A percentile compares a stretch with the other conserved stretches of the same genome.
These are phyloP conservation scores for Coniochaeta sp. DNA, from an alignment of 2,329 filamentous ascomycete species.

Conservation along the genomic window DNA sequence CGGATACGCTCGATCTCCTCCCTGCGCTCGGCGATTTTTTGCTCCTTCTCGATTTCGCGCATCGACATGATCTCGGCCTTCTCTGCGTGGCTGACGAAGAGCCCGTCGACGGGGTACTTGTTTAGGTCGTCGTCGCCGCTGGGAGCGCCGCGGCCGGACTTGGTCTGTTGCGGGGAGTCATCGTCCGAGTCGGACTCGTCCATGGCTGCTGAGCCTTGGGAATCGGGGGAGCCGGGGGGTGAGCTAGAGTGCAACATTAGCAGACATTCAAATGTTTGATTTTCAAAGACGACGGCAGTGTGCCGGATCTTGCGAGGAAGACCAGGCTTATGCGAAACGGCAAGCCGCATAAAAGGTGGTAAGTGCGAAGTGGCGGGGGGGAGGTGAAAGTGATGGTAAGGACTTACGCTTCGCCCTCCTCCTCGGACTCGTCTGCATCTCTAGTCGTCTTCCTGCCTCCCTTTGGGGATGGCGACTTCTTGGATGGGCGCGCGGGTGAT, in stretches of 20 bases:
- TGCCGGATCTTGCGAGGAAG: too few species aligned
- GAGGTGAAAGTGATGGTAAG: neutral
- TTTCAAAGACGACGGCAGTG: too few species aligned
- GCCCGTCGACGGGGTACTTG: slow-evolving; percentile 80
- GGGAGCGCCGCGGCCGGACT: slow-evolving; percentile 33
- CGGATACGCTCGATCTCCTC: slow-evolving; percentile 74
- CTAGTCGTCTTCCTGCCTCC: slow-evolving; percentile 28
- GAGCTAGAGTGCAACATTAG: slow-evolving; percentile 46
- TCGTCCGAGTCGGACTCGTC: slow-evolving; percentile 81
- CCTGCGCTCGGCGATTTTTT: slow-evolving; percentile 80
- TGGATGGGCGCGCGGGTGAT: slow-evolving; percentile 41
- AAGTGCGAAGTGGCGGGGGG: neutral
- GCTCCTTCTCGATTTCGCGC: slow-evolving; percentile 86
- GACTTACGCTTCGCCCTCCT: slow-evolving; percentile 79
- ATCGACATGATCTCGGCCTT: slow-evolving; percentile 75
- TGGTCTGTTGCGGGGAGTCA: slow-evolving; percentile 43
- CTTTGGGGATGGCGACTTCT: slow-evolving; percentile 21
- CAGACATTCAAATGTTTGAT: too few species aligned
- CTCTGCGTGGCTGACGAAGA: slow-evolving; percentile 68
- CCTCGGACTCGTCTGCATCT: slow-evolving; percentile 55
- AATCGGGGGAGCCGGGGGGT: slow-evolving; percentile 61
- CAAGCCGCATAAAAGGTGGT: neutral
- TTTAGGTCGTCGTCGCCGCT: slow-evolving; percentile 51
- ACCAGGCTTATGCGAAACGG: neutral
- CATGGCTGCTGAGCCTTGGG: slow-evolving; percentile 79